These are phyloP conservation scores for Aureobasidium uvarum DNA, from an alignment of 2,329 filamentous ascomycete genomes.

Conservation along the genomic window DNA sequence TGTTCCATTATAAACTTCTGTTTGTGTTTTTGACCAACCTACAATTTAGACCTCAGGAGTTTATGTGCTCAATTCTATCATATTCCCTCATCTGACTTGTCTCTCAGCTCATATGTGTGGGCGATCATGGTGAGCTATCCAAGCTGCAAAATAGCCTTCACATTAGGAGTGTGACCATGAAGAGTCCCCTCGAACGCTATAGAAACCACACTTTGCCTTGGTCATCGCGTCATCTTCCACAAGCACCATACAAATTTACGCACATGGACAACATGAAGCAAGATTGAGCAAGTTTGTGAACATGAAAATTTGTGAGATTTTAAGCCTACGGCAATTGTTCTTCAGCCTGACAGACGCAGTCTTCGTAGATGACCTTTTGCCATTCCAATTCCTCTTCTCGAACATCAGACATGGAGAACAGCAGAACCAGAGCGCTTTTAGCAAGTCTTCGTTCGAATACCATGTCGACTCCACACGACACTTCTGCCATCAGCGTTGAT, in stretches of 20 bases:
- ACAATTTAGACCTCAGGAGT: constrained; percentile 1
- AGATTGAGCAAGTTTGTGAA: not conserved
- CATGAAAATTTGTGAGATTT: too few species aligned
- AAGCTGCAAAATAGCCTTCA: too few species aligned
- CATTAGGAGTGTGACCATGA: too few species aligned
- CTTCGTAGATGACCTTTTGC: not conserved
- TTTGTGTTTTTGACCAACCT: not conserved
- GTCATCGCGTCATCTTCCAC: too few species aligned
- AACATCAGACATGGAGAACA: not conserved
- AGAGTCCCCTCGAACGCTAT: too few species aligned
- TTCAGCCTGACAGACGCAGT: not conserved
- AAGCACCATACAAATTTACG: too few species aligned
- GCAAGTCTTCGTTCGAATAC: not conserved
- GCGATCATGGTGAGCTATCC: too few species aligned
- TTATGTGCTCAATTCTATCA: not conserved
- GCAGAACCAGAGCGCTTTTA: not conserved
- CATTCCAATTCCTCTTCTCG: not conserved
- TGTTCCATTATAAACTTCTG: constrained; percentile 6
- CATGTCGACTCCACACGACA: not conserved
- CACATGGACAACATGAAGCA: not conserved
- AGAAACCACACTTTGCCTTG: too few species aligned
- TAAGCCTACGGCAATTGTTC: not conserved
- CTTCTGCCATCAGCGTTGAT: not conserved
- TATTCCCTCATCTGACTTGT: too few species aligned
- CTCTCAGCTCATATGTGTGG: too few species aligned